These are phyloP conservation scores for Kwoniella dendrophila DNA, from an alignment of 768 basidiomycete species.

Conservation along the genomic window DNA sequence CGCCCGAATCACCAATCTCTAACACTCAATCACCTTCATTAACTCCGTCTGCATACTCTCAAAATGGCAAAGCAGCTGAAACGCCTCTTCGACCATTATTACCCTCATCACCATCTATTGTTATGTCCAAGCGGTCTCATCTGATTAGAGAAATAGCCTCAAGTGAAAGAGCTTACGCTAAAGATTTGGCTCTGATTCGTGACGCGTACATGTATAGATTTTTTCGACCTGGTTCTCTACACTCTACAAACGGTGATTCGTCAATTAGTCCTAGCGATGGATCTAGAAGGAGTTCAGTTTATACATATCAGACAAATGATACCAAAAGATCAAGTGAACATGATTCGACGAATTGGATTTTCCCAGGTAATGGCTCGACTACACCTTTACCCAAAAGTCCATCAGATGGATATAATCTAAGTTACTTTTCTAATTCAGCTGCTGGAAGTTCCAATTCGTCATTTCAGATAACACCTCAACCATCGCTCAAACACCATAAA, in stretches of 20 bases:
- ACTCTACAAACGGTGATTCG: constrained; percentile 24
- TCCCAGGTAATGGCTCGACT: background rate
- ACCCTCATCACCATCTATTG: constrained; percentile 19
- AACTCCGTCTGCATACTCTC: background rate
- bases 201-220: constrained; percentile 51
- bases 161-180: constrained; percentile 55
- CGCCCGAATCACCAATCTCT: background rate
- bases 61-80: background rate
- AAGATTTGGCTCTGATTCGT: constrained; percentile 53
- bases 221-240: constrained; percentile 40
- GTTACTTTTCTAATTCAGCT: constrained; percentile 4
- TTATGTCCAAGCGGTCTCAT: constrained; percentile 51
- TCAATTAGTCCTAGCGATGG: constrained; percentile 34
- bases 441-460: constrained; percentile 13
- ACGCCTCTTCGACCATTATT: constrained; percentile 19
- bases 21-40: background rate
- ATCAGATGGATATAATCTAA: constrained; percentile 12
- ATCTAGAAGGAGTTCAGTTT: constrained; percentile 37
- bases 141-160: constrained; percentile 55
- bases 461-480: constrained; percentile 23
- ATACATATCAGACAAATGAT: constrained; percentile 44
- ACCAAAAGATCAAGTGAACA: constrained; percentile 34
- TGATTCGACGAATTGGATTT: constrained; percentile 8
- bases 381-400: constrained; percentile 29
- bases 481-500: constrained; percentile 16